These are phyloP conservation scores for Thuja plicata DNA, from an alignment of 83 land plant species.

Conservation along the genomic window DNA sequence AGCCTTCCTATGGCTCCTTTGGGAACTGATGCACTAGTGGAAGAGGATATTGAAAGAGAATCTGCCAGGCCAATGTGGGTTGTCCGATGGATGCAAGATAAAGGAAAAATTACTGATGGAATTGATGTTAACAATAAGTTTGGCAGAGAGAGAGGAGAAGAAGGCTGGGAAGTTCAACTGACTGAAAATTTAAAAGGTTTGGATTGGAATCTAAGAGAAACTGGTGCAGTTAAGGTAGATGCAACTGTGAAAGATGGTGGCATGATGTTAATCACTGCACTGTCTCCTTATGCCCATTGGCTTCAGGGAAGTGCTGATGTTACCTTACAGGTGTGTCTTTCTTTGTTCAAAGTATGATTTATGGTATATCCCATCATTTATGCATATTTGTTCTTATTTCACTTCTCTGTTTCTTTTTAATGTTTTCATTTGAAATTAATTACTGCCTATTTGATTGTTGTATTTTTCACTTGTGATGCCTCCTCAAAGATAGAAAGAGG, in stretches of 20 bases:
- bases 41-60: conserved; percentile 48
- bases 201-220: conserved; percentile 80
- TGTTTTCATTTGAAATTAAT: background rate
- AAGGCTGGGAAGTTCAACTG: conserved; percentile 79
- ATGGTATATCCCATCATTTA: background rate
- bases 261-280: conserved; percentile 93
- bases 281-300: conserved; percentile 90
- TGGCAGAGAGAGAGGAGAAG: conserved; percentile 71
- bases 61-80: conserved; percentile 32
- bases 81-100: conserved; percentile 57
- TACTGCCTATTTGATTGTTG: background rate
- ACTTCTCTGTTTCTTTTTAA: background rate
- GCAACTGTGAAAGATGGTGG: conserved; percentile 99
- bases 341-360: background rate
- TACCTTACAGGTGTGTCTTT: conserved; percentile 62
- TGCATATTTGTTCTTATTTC: background rate
- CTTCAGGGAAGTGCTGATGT: conserved; percentile 96
- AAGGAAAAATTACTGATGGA: conserved; percentile 25
- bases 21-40: conserved; percentile 34
- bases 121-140: conserved; percentile 50
- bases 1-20: conserved; percentile 82
- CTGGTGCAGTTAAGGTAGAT: conserved; percentile 88
- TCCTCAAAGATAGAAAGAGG: background rate
- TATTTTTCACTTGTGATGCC: background rate
- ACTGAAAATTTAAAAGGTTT: conserved; percentile 79